These are phyloP conservation scores for Boletus rubescentipes DNA, from an alignment of 768 basidiomycete genomes.

Conservation along the genomic window DNA sequence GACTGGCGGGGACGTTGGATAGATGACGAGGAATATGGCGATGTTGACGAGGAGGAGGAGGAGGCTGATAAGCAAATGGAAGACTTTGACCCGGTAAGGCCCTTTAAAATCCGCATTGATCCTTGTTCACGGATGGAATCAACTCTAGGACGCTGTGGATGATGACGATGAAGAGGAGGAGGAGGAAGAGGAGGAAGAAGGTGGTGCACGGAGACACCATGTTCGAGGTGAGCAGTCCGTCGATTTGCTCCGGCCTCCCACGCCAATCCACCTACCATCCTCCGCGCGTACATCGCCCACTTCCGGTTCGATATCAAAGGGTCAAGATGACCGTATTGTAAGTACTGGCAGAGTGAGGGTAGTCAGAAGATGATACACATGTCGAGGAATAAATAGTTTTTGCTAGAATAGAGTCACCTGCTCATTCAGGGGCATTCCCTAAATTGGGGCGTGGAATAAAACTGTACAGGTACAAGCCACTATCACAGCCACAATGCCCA, in stretches of 20 bases:
- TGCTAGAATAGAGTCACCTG: neutral
- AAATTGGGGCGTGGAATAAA: constrained; percentile 26
- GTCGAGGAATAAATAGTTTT: constrained; percentile 10
- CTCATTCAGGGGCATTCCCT: constrained; percentile 12
- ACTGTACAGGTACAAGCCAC: constrained; percentile 67
- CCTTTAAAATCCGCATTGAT: neutral
- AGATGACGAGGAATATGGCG: constrained; percentile 71
- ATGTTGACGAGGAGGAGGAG: constrained; percentile 53
- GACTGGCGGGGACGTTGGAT: constrained; percentile 93
- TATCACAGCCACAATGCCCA: constrained; percentile 41
- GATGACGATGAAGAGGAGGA: constrained; percentile 63
- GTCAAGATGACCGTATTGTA: constrained; percentile 34
- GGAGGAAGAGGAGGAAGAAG: constrained; percentile 37
- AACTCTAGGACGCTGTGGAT: constrained; percentile 47
- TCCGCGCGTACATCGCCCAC: constrained; percentile 54
- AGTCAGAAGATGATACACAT: constrained; percentile 43
- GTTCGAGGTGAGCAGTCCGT: constrained; percentile 37
- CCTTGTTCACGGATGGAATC: constrained; percentile 10
- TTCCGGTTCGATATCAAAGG: constrained; percentile 47
- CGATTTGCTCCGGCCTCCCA: constrained; percentile 37
- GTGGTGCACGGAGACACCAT: constrained; percentile 27
- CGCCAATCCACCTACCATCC: constrained; percentile 41
- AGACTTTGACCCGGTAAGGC: constrained; percentile 76
- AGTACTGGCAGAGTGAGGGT: constrained; percentile 48
- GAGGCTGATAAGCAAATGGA: constrained; percentile 75